Base-by-base conservation (phyloP, 2,329 filamentous ascomycete genomes). In the Talaromyces amestolkiae region DNA sequence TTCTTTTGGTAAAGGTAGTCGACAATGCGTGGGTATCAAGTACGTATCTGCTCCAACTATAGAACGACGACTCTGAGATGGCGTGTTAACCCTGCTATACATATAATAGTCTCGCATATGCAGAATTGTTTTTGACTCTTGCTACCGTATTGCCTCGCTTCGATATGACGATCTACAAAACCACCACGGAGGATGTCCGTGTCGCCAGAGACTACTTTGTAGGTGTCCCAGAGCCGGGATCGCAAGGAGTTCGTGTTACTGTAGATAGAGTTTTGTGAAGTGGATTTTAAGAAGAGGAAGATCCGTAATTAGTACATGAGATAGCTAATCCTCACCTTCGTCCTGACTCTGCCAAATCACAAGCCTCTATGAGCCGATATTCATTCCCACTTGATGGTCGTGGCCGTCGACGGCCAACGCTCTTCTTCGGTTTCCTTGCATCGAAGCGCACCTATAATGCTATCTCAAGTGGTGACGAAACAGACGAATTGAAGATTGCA, bases 11-110 rank as follows among this genome's bases (percentile, higher is more conserved):
- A 75, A 73, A 43, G 82, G 82, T 0, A 78, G 74, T 3, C 72
- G 82, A 24, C 78, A 78, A 70, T 85, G 82, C 66, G 73, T 81
- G 13, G 82, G 82, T 17, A 80, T 80, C 53, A 80, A 83, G 73
- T 65, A 58, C 6, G 41, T 45, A 56, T 35, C 15, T 22, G 15
- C 15, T 11, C 19, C 37, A 13, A 19, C 15, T 37, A 24, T 15
- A 24, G n/a, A 51, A 11, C 13, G 19, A 43, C 9, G 24, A 39
- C 33, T 8, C 31, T 27, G 22, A n/a, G 7, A 35, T 49, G 35
- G 39, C 13, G 13, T 24, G 22, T 60, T 51, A 8, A 58, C 47
- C 17, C 41, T 63, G 17, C 27, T 15, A 10, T 22, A 13, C 27
- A 33, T 19, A 17, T 2, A 39, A 17, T 7, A 77, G 75, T 35